These are phyloP conservation scores for Lathyrus tuberosus DNA, from an alignment of 306 rosid species.

Conservation along the genomic window DNA sequence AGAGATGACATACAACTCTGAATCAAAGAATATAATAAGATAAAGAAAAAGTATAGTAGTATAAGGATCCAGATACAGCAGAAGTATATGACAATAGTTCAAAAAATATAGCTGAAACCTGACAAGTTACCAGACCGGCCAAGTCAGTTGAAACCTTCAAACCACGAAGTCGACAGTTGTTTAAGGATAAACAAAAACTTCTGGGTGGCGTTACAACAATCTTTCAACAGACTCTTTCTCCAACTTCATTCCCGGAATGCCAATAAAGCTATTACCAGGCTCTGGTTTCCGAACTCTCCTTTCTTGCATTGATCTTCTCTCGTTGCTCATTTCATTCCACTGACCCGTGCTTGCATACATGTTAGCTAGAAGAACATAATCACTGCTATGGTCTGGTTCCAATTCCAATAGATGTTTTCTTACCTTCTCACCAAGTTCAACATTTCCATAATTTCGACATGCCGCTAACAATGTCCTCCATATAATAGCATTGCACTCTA, in stretches of 20 bases:
- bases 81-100: not conserved
- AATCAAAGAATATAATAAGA: not conserved
- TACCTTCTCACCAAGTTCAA: constrained; percentile 67
- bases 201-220: not conserved
- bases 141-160: constrained; percentile 3
- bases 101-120: not conserved
- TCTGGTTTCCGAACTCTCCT: constrained; percentile 57
- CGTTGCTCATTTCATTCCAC: constrained; percentile 58
- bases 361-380: constrained; percentile 76
- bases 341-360: constrained; percentile 67
- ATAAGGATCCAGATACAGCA: too few species aligned
- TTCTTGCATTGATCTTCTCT: constrained; percentile 54
- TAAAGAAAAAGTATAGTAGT: not conserved
- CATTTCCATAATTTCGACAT: constrained; percentile 58
- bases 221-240: constrained; percentile 22
- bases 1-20: not conserved
- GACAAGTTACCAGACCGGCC: not conserved
- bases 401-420: constrained; percentile 59
- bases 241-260: constrained; percentile 22
- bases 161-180: not conserved
- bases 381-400: constrained; percentile 71
- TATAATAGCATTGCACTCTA: constrained; percentile 66
- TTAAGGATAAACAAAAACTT: constrained; percentile 6
- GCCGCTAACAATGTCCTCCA: constrained; percentile 81
- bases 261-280: constrained; percentile 63